Percentiles rank a stretch among this genome's conserved stretches.
phyloP scores from a whole-genome alignment of 2,329 filamentous ascomycete species.

The Raffaelea ambrosiae region DNA sequence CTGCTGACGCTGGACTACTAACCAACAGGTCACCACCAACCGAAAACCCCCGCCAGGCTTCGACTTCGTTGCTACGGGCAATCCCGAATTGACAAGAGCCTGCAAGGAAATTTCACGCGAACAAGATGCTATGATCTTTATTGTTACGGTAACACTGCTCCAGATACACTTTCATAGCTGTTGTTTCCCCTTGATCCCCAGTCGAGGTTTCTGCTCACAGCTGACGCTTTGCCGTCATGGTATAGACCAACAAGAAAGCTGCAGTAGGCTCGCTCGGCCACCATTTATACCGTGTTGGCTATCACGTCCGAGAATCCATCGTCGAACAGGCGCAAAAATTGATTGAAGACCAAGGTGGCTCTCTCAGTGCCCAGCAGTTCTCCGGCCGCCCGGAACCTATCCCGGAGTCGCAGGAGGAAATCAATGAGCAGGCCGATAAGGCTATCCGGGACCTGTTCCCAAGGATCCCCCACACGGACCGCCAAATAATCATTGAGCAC shows the following conservation, averaged over 20 bases:
- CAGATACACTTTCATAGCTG: no score
- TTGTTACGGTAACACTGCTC: conserved; percentile 45
- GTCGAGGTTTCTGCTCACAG: neutral
- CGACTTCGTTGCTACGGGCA: conserved; percentile 54
- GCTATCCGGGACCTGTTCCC: conserved; percentile 57
- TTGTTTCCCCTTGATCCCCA: neutral
- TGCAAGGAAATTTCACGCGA: conserved; percentile 60
- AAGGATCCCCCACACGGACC: conserved; percentile 56
- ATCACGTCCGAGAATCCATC: conserved; percentile 51
- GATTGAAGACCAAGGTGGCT: conserved; percentile 18
- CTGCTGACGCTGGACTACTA: no score
- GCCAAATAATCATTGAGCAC: conserved; percentile 52
- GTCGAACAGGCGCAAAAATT: conserved; percentile 43
- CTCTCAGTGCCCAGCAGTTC: conserved; percentile 14
- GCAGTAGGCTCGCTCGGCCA: conserved; percentile 26
- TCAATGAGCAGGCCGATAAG: conserved; percentile 53
- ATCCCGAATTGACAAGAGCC: conserved; percentile 48
- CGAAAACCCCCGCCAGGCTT: conserved; percentile 50
- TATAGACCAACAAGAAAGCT: neutral
- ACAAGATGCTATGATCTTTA: conserved; percentile 55
- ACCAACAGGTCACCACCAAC: conserved; percentile 40
- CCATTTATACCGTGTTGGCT: conserved; percentile 51
- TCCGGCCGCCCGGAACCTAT: conserved; percentile 44
- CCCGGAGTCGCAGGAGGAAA: conserved; percentile 49
- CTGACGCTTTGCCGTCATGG: neutral